Evolutionary conservation across 2,329 filamentous ascomycete genomes (phyloP), one percentile per base, ranked within the genome.

Genomic region (Leptographium galeiforme): DNA sequence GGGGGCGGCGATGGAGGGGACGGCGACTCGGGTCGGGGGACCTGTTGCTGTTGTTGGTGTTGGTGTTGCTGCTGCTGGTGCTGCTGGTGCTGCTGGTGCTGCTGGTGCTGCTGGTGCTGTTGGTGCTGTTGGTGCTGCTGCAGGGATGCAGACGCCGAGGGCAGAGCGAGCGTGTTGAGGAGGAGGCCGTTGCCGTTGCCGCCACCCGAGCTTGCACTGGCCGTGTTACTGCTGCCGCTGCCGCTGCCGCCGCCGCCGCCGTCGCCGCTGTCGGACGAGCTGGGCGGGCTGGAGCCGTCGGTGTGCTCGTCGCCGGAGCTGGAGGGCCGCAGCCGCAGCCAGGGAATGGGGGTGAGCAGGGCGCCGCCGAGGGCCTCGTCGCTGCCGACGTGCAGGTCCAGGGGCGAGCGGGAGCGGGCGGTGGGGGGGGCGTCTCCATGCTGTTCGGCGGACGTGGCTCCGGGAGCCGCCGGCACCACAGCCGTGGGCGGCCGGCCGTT

Each of bases 361-460:
- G 93, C 93, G 8, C 93, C 93, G 25, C 91, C 91, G 1, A 97
- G 72, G 13, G 85, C 85, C 65, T 96, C 91, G 61, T 97, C 91
- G 49, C 86, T 89, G 2, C 89, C 90, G 8, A 91, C 71, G 0
- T 69, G 64, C 63, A 1, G 65, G 60, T 2, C 67, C 60, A n/a
- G 64, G 66, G 57, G 68, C 68, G 58, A 13, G 8, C 8, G 34
- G 63, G 39, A 10, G 47, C 52, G n/a, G n/a, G n/a, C n/a, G n/a
- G n/a, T n/a, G n/a, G n/a, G n/a, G n/a, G n/a, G n/a, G n/a, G n/a
- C n/a, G n/a, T n/a, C n/a, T n/a, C n/a, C n/a, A n/a, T n/a, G n/a
- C n/a, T n/a, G n/a, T n/a, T n/a, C n/a, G n/a, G n/a, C n/a, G n/a
- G n/a, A n/a, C n/a, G n/a, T n/a, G n/a, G n/a, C n/a, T n/a, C n/a